Evolutionary conservation across 257 asterid species (phyloP).

Genomic region (Mentha longifolia): DNA sequence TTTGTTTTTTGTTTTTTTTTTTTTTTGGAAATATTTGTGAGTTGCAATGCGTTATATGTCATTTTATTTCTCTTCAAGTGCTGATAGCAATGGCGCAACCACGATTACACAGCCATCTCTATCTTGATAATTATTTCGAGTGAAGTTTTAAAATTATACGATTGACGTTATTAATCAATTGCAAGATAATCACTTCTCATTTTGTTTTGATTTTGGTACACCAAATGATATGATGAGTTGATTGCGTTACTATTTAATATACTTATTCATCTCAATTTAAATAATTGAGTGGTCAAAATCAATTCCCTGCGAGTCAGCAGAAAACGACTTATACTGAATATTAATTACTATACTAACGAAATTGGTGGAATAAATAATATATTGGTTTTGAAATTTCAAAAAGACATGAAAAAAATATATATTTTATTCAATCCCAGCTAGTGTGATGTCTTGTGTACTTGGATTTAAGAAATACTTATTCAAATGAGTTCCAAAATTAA

Average conservation of each 20-base stretch:
- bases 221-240: background rate
- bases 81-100: slow-evolving; percentile 6
- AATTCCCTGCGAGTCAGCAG: background rate
- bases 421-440: background rate
- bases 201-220: background rate
- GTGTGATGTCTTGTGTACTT: background rate
- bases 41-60: background rate
- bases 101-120: background rate
- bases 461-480: background rate
- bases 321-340: background rate
- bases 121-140: background rate
- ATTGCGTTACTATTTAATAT: background rate
- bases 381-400: background rate
- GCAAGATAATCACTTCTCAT: background rate
- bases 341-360: too few relatives aligned
- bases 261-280: background rate
- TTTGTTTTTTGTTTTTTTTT: too few relatives aligned
- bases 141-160: background rate
- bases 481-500: background rate
- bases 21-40: background rate
- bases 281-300: background rate
- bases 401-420: background rate
- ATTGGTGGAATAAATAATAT: background rate
- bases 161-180: background rate
- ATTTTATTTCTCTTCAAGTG: background rate